Base-by-base conservation (phyloP, 169 alveolate genomes). In the Eimeria acervulina region DNA sequence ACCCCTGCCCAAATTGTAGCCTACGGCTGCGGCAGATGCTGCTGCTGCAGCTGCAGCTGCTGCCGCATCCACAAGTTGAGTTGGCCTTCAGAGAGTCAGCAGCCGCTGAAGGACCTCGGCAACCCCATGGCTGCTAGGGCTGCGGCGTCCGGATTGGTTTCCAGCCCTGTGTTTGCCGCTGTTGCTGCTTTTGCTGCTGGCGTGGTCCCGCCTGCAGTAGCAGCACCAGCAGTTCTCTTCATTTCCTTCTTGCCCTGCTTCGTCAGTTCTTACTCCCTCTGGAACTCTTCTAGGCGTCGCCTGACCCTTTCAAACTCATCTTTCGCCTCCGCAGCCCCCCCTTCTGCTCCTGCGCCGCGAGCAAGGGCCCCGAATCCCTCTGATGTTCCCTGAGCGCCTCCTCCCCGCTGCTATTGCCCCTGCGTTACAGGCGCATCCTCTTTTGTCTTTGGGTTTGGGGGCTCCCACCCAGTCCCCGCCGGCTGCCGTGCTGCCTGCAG, bases 251-350 rank as follows among this genome's bases (percentile, higher is more conserved):
- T 95, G 51, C 92, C 68, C 61, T 72, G 85, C 87, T 85, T 95
- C 33, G 87, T 74, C 93, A 95, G 55, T 47, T 78, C 90, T 42
- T 88, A 90, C 87, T 89, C 83, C 63, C 68, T 95, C 95, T 87
- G 95, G 61, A 88, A 83, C 42, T 95, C 95, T 36, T 95, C 96
- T 33, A 88, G 51, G 97, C 97, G 93, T 96, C 96, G 89, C 97
- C 95, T 96, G 97, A 88, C 52, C 81, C 90, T 59, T 74, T 85
- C 83, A 98, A 96, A 76, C 23, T 89, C 96, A 76, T 95, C 93
- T 28, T 59, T 87, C 2, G 95, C 96, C 51, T 52, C 91, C 1
- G 90, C 52, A 17, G 93, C 96, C 72, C 95, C 95, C 42, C 55
- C 44, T n/a, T 68, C 87, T 5, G 36, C 87, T 5, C 44, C 85